Evolutionary conservation across 1,284 basidiomycete genomes (phyloP).

Genomic region (Termitomyces sp.): DNA sequence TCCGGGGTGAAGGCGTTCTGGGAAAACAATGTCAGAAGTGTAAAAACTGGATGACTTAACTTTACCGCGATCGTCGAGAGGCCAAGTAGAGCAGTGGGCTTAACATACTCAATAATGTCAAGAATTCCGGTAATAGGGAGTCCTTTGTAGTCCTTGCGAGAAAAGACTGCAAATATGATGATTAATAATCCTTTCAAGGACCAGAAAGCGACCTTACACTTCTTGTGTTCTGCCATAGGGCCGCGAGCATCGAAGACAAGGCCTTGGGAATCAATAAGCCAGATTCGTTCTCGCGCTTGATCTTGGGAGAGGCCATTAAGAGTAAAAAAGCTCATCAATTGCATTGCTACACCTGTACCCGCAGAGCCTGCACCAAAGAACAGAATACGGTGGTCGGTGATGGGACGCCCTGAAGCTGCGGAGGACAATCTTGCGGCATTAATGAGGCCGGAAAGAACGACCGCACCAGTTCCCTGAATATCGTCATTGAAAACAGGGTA

Average conservation of each 20-base stretch:
- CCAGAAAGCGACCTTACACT: constrained; percentile 41
- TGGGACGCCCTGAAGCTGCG: constrained; percentile 62
- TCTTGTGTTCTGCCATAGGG: constrained; percentile 79
- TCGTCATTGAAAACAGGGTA: constrained; percentile 91
- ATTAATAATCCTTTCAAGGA: background rate
- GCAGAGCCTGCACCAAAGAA: constrained; percentile 90
- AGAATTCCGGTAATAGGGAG: constrained; percentile 71
- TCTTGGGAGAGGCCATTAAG: constrained; percentile 71
- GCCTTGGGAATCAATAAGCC: constrained; percentile 84
- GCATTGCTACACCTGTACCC: constrained; percentile 86
- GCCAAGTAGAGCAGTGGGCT: constrained; percentile 89
- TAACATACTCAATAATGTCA: constrained; percentile 81
- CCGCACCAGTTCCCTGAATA: constrained; percentile 85
- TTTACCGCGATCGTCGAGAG: constrained; percentile 77
- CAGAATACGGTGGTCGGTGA: constrained; percentile 80
- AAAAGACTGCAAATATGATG: constrained; percentile 53
- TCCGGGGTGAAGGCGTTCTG: constrained; percentile 74
- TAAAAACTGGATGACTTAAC: background rate
- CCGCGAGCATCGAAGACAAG: constrained; percentile 72
- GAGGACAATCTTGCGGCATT: constrained; percentile 81
- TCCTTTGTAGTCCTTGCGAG: constrained; percentile 74
- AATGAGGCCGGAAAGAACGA: constrained; percentile 87
- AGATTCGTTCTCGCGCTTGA: constrained; percentile 78
- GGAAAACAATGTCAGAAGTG: constrained; percentile 6
- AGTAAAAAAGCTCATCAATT: constrained; percentile 87